Percentiles rank a stretch among this genome's conserved stretches.
These are phyloP conservation scores for Trifolium subterraneum DNA, from an alignment of 306 rosid species.

Conservation along the genomic window DNA sequence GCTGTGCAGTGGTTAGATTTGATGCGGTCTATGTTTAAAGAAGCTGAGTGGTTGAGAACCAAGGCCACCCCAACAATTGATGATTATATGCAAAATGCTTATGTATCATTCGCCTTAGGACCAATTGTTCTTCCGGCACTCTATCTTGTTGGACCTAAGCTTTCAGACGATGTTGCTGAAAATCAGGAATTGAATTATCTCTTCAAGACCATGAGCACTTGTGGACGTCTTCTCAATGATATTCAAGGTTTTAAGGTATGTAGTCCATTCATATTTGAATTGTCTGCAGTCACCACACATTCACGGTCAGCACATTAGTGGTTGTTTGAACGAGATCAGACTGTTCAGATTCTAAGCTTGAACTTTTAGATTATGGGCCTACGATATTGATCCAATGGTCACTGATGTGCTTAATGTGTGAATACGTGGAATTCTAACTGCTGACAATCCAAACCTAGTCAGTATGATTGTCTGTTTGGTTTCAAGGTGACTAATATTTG, in stretches of 20 bases:
- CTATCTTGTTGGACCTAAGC: conserved; percentile 78
- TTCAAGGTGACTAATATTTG: conserved; percentile 13
- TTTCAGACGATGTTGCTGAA: conserved; percentile 50
- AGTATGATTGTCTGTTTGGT: background rate
- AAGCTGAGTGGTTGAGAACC: conserved; percentile 69
- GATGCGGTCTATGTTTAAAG: conserved; percentile 70
- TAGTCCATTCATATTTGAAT: background rate
- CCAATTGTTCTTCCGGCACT: conserved; percentile 81
- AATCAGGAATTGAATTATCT: conserved; percentile 55
- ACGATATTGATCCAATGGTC: too few relatives aligned
- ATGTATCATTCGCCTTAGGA: conserved; percentile 72
- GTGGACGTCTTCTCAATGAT: conserved; percentile 80
- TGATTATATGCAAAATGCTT: conserved; percentile 76
- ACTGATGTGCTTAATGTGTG: too few relatives aligned
- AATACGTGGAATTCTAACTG: too few relatives aligned
- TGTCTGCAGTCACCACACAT: too few relatives aligned
- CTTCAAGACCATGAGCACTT: conserved; percentile 64
- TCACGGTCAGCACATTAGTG: too few relatives aligned
- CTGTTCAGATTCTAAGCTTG: too few relatives aligned
- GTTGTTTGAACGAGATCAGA: too few relatives aligned
- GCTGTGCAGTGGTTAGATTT: conserved; percentile 73
- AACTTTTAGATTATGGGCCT: too few relatives aligned
- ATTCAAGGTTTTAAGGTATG: conserved; percentile 64
- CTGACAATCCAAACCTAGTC: too few relatives aligned
- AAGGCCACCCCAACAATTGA: conserved; percentile 63